Conservation (phyloP, 371 early-diverging fungal species). For the Mucor mucedo region DNA sequence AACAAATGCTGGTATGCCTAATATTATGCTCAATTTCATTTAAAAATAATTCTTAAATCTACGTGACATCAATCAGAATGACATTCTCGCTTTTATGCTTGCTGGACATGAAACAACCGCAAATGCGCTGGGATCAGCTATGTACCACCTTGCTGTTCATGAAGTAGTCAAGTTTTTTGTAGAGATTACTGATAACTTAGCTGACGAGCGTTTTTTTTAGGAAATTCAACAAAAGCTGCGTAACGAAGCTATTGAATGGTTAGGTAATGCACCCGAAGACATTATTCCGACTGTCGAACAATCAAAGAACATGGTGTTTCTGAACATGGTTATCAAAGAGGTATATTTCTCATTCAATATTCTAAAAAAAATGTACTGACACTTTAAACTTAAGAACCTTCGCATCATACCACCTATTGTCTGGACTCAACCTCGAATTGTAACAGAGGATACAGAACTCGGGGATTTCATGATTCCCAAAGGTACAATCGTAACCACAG, state of each 20-base stretch:
- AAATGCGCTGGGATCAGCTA: constrained; percentile 42
- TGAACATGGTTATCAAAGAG: constrained; percentile 48
- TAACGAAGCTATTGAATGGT: constrained; percentile 50
- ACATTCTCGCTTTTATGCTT: too few species aligned
- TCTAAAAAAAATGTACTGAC: too few species aligned
- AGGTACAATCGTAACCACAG: constrained; percentile 38
- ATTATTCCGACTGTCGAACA: constrained; percentile 50
- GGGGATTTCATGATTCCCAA: constrained; percentile 49
- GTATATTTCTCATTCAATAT: constrained; percentile 3
- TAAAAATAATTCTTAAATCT: background rate
- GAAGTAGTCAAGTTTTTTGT: constrained; percentile 25
- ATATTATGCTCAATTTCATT: background rate
- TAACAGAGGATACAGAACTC: constrained; percentile 38
- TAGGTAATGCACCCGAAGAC: constrained; percentile 55
- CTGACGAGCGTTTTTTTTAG: constrained; percentile 8
- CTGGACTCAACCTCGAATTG: constrained; percentile 20
- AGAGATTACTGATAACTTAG: too few species aligned
- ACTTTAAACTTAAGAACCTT: background rate
- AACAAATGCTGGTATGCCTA: background rate
- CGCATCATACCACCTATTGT: too few species aligned
- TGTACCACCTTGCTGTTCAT: constrained; percentile 51
- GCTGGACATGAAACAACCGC: constrained; percentile 61
- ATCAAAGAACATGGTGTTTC: constrained; percentile 42
- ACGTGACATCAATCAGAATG: too few species aligned
- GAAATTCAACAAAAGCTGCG: constrained; percentile 55